A percentile compares a stretch with the other conserved stretches of the same genome.
Conservation (phyloP, 257 asterid genomes). For the Solanum pinnatisectum region DNA sequence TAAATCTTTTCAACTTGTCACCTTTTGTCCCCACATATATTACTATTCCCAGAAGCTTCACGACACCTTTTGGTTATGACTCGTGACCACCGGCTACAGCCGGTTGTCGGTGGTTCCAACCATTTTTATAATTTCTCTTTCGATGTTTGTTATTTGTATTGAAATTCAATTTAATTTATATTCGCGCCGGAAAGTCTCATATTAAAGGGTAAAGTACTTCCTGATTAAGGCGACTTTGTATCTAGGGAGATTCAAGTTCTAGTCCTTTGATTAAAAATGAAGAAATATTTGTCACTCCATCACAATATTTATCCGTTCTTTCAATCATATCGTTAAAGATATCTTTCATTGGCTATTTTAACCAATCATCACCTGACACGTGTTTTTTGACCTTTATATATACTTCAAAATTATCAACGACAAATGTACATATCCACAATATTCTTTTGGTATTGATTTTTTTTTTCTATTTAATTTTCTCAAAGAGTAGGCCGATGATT, state of each 20-base stretch:
- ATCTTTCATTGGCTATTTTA: neutral
- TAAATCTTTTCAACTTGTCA: neutral
- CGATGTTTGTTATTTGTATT: too few relatives aligned
- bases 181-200: fast-evolving
- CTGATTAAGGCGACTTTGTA: fast-evolving
- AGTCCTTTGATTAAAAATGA: too few relatives aligned
- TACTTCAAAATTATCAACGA: neutral
- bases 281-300: fast-evolving
- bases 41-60: neutral
- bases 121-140: too few relatives aligned
- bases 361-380: neutral
- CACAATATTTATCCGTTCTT: too few relatives aligned
- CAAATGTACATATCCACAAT: neutral
- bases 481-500: neutral
- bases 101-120: neutral
- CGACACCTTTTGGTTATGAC: neutral
- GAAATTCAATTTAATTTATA: fast-evolving
- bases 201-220: too few relatives aligned
- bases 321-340: neutral
- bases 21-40: neutral
- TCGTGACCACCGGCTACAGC: neutral
- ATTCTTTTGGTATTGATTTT: neutral
- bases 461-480: neutral
- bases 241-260: too few relatives aligned
- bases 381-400: neutral